Evolutionary conservation across 2,329 filamentous ascomycete genomes (phyloP).

Genomic region (Talaromyces sp.): DNA sequence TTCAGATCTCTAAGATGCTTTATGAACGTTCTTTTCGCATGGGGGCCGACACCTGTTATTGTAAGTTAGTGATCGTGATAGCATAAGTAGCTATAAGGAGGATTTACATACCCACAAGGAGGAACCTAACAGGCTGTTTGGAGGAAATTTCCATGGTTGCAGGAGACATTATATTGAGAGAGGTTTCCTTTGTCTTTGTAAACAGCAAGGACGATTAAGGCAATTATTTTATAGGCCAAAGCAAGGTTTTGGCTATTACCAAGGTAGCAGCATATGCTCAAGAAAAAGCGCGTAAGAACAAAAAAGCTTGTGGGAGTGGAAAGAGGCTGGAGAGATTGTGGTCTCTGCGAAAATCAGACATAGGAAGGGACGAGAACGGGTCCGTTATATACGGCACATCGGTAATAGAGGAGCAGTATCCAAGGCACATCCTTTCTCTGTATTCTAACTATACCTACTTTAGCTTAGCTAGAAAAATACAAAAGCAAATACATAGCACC

Average conservation of each 20-base stretch:
- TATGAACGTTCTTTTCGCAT: background rate
- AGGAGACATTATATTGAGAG: background rate
- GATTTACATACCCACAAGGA: background rate
- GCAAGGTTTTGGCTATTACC: background rate
- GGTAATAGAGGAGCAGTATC: background rate
- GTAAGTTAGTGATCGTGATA: background rate
- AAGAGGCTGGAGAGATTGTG: background rate
- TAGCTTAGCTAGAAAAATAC: too few species aligned
- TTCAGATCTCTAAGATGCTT: background rate
- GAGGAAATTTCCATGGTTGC: background rate
- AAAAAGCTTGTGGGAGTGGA: background rate
- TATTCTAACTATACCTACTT: too few species aligned
- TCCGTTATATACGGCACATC: background rate
- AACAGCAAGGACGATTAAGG: background rate
- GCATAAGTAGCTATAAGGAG: background rate
- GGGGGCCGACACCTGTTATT: background rate
- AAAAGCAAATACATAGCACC: too few species aligned
- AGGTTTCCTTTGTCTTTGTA: too few species aligned
- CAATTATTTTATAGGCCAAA: background rate
- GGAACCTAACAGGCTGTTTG: background rate
- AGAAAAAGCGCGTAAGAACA: too few species aligned
- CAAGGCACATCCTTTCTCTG: too few species aligned
- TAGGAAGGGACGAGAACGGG: background rate
- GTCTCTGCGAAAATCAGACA: background rate
- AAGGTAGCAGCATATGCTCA: background rate